Evolutionary conservation across 176 grass and related monocot genomes (phyloP), one percentile per base, ranked within the genome.

Genomic region (Pontederia crassipes): DNA sequence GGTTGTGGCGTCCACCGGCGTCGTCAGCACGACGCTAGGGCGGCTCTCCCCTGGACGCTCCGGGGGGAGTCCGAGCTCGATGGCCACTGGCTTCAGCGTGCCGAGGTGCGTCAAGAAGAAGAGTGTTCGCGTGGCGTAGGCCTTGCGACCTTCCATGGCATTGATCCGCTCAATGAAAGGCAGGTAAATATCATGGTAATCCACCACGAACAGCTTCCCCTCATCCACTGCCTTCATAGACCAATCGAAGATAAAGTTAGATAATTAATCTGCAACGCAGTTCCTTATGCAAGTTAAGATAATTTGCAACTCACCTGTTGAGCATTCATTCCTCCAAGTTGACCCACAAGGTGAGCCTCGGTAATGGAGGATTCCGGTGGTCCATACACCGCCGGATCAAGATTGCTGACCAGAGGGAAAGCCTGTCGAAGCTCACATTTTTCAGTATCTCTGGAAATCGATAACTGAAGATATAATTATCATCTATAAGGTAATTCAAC

Each of bases 81-180:
- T 98, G 47, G 84, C 93, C 2, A 98, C 27, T n/a, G 93, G 93
- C 67, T 98, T 98, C 77, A 98, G 54, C 17, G 93, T 92, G 58
- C 93, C 93, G 27, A 73, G 70, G 72, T 73, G 79, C 24, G 79
- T 87, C 72, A 88, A 66, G 62, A 89, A 98, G 76, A 98, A 92
- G 64, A 92, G 70, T 28, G 93, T 88, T 11, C 93, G 55, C 27
- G 87, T 98, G 26, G 78, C 93, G 49, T 98, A 98, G 53, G 87
- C 49, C 75, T 98, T 98, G 49, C 93, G 81, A n/a, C 93, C 93
- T 10, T 92, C 81, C 13, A 92, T 79, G 2, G 66, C 76, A 28
- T 98, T 98, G 61, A 98, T 98, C 49, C 84, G 84, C 28, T 98
- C 81, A 70, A 98, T 74, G 52, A 92, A 98, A 14, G 93, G 93